Evolutionary conservation across 2,329 filamentous ascomycete species (phyloP), one percentile per base, ranked within the genome.

Genomic region (Aspergillus brasiliensis): DNA sequence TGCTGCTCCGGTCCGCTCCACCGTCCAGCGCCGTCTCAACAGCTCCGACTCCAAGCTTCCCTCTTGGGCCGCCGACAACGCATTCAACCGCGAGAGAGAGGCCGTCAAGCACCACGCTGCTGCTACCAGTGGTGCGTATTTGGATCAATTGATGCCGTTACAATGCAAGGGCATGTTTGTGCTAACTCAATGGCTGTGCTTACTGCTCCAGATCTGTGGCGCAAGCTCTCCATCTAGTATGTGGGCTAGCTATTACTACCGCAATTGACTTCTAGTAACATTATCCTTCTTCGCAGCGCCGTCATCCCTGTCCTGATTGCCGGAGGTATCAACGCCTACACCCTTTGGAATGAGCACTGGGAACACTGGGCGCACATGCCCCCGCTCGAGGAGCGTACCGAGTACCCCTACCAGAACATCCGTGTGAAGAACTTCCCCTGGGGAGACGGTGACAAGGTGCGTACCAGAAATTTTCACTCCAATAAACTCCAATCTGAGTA

Each of bases 371-470:
- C 79, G 56, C 94, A 98, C 82, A 81, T 91, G 79, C 87, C 90
- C 62, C 91, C 95, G 67, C 84, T 94, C 69, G 92, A 96, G 84
- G 95, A 99, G 83, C 90, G 91, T 75, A 81, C 85, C 73, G 91
- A 98, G 84, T 99, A 98, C 82, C 83, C 92, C 62, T 99, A 96
- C 88, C 91, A 96, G 87, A 99, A 99, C 86, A 91, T 99, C 79
- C 91, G 95, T 77, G 86, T 87, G 78, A 97, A 95, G 89, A 97
- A 97, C 87, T 99, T 81, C 85, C 88, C 87, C 74, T 99, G 91
- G 91, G 93, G 94, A 68, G 84, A 98, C 75, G 95, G 95, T 75
- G 95, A 99, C 83, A 95, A 98, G 91, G 91, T 92, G 67, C 73
- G 83, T 59, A 58, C 38, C 27, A 25, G 59, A 34, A 15, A 31